phyloP scores from a whole-genome alignment of 805 yeast species.

The Candida michaelii region DNA sequence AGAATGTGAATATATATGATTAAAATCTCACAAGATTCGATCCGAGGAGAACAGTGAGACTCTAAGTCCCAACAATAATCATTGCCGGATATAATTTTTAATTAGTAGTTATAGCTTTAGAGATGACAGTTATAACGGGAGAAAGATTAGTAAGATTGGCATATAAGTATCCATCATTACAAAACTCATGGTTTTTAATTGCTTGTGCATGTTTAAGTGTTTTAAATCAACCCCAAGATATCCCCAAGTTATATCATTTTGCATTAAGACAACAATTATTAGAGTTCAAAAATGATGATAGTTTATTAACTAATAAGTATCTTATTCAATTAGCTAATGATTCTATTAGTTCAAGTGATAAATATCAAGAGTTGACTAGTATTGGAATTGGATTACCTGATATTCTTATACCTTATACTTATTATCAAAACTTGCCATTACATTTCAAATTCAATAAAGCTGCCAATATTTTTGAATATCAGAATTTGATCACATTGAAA shows the following conservation, averaged over 20 bases:
- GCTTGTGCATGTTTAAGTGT: constrained; percentile 82
- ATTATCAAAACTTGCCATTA: constrained; percentile 38
- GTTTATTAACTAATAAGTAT: constrained; percentile 32
- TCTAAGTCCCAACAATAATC: not conserved
- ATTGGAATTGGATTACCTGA: constrained; percentile 46
- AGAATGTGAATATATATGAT: not conserved
- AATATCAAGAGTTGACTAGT: constrained; percentile 36
- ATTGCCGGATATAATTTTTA: not conserved
- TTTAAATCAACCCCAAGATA: constrained; percentile 78
- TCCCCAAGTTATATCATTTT: constrained; percentile 72
- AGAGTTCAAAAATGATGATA: constrained; percentile 25
- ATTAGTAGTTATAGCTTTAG: not conserved
- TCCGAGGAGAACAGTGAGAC: not conserved
- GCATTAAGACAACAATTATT: constrained; percentile 51
- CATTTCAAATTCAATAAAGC: constrained; percentile 31
- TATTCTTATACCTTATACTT: constrained; percentile 38
- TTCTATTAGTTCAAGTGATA: constrained; percentile 38
- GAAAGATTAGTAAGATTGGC: constrained; percentile 55
- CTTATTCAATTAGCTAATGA: constrained; percentile 39
- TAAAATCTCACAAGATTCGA: constrained; percentile 5
- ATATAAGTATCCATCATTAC: constrained; percentile 52
- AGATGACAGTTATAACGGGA: constrained; percentile 37
- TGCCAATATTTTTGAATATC: constrained; percentile 37
- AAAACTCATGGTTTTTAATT: constrained; percentile 67
- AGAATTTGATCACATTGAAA: constrained; percentile 45